These are phyloP conservation scores for Eremothecium sinecaudum DNA, from an alignment of 1,139 yeast genomes.

Conservation along the genomic window DNA sequence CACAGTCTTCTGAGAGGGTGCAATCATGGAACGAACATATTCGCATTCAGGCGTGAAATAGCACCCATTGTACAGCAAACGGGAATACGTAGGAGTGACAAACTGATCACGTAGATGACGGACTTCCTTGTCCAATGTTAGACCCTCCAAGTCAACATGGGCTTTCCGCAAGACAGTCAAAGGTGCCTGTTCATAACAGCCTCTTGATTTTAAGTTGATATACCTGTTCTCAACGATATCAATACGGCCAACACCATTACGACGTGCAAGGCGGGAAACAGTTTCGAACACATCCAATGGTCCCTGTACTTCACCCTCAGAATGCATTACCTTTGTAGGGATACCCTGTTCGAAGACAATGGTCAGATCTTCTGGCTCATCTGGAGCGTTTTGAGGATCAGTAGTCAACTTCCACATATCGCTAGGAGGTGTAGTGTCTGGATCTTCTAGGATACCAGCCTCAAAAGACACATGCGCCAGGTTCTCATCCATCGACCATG, in stretches of 20 bases:
- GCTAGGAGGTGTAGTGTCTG: constrained; percentile 96
- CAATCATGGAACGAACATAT: constrained; percentile 84
- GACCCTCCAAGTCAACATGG: constrained; percentile 93
- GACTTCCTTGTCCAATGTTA: constrained; percentile 94
- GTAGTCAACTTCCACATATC: constrained; percentile 99
- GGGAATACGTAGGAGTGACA: constrained; percentile 87
- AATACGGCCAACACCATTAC: constrained; percentile 98
- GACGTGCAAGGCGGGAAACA: constrained; percentile 92
- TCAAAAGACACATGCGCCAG: constrained; percentile 97
- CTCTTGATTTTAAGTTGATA: constrained; percentile 97
- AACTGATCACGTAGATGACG: constrained; percentile 94
- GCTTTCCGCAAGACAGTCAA: constrained; percentile 86
- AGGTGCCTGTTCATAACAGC: constrained; percentile 99
- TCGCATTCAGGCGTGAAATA: constrained; percentile 98
- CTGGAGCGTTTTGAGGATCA: constrained; percentile 93
- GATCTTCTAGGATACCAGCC: constrained; percentile 98
- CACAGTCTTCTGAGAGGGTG: constrained; percentile 88
- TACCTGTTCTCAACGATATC: constrained; percentile 98
- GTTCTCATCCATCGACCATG: constrained; percentile 99
- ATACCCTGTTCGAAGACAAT: constrained; percentile 78
- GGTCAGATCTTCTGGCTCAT: constrained; percentile 78
- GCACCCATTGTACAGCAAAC: constrained; percentile 89
- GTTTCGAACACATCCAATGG: constrained; percentile 88
- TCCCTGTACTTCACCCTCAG: constrained; percentile 48
- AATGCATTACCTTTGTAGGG: constrained; percentile 69